phyloP scores from a whole-genome alignment of 2,329 filamentous ascomycete species.

The Talaromyces albobiverticillius region DNA sequence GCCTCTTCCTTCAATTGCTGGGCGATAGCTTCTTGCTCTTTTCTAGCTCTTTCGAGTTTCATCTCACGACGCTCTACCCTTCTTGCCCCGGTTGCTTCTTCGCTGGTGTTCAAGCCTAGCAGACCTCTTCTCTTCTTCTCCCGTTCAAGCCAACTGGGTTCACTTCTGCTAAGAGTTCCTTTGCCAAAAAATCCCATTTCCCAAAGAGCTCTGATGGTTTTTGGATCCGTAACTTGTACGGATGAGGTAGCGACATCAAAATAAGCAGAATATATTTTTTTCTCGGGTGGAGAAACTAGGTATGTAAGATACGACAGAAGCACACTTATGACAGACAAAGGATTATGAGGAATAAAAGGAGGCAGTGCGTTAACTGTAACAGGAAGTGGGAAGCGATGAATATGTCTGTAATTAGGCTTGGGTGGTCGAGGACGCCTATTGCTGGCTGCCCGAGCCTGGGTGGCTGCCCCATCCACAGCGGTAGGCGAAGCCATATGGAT shows the following conservation, averaged over 20 bases:
- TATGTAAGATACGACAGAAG: constrained; percentile 73
- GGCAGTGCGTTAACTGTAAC: constrained; percentile 81
- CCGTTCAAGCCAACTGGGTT: constrained; percentile 85
- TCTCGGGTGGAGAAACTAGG: constrained; percentile 60
- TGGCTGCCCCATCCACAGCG: constrained; percentile 19
- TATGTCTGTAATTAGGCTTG: constrained; percentile 63
- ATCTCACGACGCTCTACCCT: constrained; percentile 77
- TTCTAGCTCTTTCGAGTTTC: constrained; percentile 88
- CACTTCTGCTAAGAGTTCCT: constrained; percentile 86
- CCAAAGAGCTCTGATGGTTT: constrained; percentile 79
- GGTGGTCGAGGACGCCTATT: constrained; percentile 19
- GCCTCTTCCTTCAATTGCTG: constrained; percentile 61
- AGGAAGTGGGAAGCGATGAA: constrained; percentile 79
- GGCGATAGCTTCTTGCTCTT: constrained; percentile 80
- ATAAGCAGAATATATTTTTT: constrained; percentile 65
- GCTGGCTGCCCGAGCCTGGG: neutral
- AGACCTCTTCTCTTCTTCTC: constrained; percentile 71
- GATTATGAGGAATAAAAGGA: constrained; percentile 86
- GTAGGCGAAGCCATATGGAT: constrained; percentile 28
- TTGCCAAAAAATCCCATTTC: constrained; percentile 98
- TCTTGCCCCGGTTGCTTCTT: constrained; percentile 73
- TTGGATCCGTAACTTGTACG: constrained; percentile 75
- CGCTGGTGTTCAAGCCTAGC: constrained; percentile 67
- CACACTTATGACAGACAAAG: constrained; percentile 79
- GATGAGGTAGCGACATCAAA: constrained; percentile 82